Base-by-base conservation (phyloP, 805 yeast species). In the Lachancea fermentati region DNA sequence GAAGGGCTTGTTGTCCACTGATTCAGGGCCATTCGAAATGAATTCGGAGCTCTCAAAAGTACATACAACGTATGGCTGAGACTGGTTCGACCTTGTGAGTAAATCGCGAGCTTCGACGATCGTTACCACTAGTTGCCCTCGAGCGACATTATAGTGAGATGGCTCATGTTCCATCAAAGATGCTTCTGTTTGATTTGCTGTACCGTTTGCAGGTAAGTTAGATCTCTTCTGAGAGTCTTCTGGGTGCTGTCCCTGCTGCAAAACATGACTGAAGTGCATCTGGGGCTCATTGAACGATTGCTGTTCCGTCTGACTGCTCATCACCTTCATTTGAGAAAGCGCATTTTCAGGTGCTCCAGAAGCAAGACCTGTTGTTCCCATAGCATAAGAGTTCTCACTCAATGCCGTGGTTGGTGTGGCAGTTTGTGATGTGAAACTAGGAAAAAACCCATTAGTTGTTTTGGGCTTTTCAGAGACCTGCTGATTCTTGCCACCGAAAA, bases 11-110 rank as follows among this genome's bases (percentile, higher is more conserved):
- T 49, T 50, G 26, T 47, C 52, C 8, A 41, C 48, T 14, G 68
- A 62, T 48, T 66, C 83, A 1, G 95, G 87, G 4, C 88, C 89
- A 46, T 79, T 79, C 18, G 95, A 80, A 44, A 91, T 88, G 49
- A 81, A 85, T 65, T 93, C 97, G 1, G 94, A 81, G 46, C 91
- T 81, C 60, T 87, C 95, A 67, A 85, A 88, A 8, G 95, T 83
- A 62, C 94, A 85, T 28, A 88, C 96, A 14, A 85, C 95, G 60
- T 88, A 83, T 3, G 96, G 96, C 50, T 76, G 84, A 3, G 91
- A 71, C 5, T 36, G 58, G 55, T 68, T 66, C 4, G 78, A 63
- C 33, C 73, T 69, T 25, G 80, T 75, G 32, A 72, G 65, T 47
- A 91, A 71, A 50, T 79, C 81, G 43, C 71, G 74, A 2, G 96